Percentiles rank a stretch among this genome's conserved stretches.
These are phyloP conservation scores for Phaeolepiota aurea DNA, from an alignment of 768 basidiomycete species.

Conservation along the genomic window DNA sequence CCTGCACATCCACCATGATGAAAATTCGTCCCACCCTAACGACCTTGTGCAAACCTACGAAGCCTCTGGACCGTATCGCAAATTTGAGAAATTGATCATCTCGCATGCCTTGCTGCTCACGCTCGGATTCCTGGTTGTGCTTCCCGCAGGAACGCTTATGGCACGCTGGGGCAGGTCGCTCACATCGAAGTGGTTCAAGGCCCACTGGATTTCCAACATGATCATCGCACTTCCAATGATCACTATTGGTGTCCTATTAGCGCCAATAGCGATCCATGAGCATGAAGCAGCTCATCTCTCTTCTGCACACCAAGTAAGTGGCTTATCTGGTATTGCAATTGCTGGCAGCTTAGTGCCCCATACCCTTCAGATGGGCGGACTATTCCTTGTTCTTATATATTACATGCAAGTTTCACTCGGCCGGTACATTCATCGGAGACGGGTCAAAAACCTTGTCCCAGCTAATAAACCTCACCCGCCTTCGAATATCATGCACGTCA, in stretches of 20 bases:
- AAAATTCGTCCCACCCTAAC: not conserved
- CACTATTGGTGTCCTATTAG: conserved; percentile 38
- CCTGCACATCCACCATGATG: conserved; percentile 3
- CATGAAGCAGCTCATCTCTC: conserved; percentile 33
- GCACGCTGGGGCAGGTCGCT: conserved; percentile 47
- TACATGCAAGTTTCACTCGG: conserved; percentile 46
- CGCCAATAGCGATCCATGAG: conserved; percentile 34
- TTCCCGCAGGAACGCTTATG: conserved; percentile 44
- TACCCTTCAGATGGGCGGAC: conserved; percentile 45
- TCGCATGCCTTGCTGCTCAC: conserved; percentile 45
- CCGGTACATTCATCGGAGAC: conserved; percentile 38
- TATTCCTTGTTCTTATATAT: conserved; percentile 42
- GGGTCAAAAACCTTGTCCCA: conserved; percentile 18
- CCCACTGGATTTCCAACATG: conserved; percentile 43
- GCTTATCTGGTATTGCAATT: not conserved
- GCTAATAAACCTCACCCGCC: conserved; percentile 33
- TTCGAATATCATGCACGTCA: conserved; percentile 48
- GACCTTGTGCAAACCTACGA: conserved; percentile 3
- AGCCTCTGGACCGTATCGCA: conserved; percentile 11
- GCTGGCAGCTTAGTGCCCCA: too few species aligned
- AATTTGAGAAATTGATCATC: conserved; percentile 35
- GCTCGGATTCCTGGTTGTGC: conserved; percentile 46
- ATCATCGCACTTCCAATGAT: conserved; percentile 40
- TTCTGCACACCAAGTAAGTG: conserved; percentile 40
- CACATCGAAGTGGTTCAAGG: conserved; percentile 46